These are phyloP conservation scores for Penicillium chermesinum DNA, from an alignment of 495 filamentous ascomycete species.

Conservation along the genomic window DNA sequence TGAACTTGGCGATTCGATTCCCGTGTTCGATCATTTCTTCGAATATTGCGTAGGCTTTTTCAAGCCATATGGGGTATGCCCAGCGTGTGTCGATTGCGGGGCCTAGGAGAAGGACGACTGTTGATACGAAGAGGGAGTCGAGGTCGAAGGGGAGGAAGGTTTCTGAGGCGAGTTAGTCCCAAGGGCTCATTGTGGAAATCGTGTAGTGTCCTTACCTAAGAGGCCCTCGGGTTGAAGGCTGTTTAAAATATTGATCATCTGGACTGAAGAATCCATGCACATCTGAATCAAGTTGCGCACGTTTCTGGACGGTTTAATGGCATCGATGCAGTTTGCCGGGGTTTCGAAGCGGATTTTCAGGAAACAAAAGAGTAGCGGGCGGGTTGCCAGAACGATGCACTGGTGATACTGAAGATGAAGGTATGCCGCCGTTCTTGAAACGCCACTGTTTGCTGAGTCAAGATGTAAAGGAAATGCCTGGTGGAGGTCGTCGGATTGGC, in stretches of 20 bases:
- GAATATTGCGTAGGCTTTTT: constrained; percentile 32
- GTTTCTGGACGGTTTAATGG: constrained; percentile 26
- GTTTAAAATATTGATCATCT: constrained; percentile 36
- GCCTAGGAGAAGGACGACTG: constrained; percentile 31
- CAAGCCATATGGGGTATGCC: constrained; percentile 28
- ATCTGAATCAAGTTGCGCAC: constrained; percentile 35
- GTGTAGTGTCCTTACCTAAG: constrained; percentile 24
- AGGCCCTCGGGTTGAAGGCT: constrained; percentile 36
- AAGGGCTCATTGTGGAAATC: not conserved
- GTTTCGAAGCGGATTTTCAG: constrained; percentile 26
- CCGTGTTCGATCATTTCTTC: constrained; percentile 40
- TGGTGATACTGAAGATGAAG: constrained; percentile 43
- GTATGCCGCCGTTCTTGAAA: constrained; percentile 38
- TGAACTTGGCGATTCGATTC: constrained; percentile 35
- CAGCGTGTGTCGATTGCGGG: constrained; percentile 29
- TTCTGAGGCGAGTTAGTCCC: constrained; percentile 21
- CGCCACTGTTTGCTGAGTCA: constrained; percentile 30
- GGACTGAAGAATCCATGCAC: constrained; percentile 38
- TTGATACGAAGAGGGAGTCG: constrained; percentile 37
- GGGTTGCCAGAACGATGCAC: constrained; percentile 40
- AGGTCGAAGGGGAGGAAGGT: constrained; percentile 44
- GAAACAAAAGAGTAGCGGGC: constrained; percentile 26
- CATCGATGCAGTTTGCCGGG: constrained; percentile 18
- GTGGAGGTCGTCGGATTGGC: constrained; percentile 33
- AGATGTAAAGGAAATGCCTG: constrained; percentile 30